Percentiles rank a stretch among this genome's conserved stretches.
These are phyloP conservation scores for Galerina sulciceps DNA, from an alignment of 768 basidiomycete species.

Conservation along the genomic window DNA sequence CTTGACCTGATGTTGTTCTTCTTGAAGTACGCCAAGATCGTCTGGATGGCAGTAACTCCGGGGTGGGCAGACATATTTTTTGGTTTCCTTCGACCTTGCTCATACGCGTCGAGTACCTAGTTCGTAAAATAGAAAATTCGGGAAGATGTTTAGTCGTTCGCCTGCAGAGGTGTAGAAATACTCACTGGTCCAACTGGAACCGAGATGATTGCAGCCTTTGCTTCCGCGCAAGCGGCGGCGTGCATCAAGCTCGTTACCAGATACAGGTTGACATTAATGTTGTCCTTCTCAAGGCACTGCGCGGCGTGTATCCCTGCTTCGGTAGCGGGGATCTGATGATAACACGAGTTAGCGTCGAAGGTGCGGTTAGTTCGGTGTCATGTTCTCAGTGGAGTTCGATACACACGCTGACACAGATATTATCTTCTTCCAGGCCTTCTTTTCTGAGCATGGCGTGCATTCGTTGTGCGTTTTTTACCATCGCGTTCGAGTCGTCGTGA, in stretches of 20 bases:
- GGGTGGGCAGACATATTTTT: slow-evolving; percentile 37
- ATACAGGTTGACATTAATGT: slow-evolving; percentile 54
- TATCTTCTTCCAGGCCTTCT: slow-evolving; percentile 39
- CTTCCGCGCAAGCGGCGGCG: slow-evolving; percentile 57
- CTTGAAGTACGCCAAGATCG: slow-evolving; percentile 48
- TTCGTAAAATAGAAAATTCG: background rate
- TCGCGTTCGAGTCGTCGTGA: slow-evolving; percentile 36
- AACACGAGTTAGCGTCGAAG: background rate
- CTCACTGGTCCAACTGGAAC: slow-evolving; percentile 56
- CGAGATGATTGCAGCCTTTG: slow-evolving; percentile 50
- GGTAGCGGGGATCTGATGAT: slow-evolving; percentile 59
- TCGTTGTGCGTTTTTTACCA: slow-evolving; percentile 47
- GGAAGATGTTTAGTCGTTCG: background rate
- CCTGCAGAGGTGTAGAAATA: slow-evolving; percentile 4
- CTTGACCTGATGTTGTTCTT: slow-evolving; percentile 41
- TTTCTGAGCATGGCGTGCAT: slow-evolving; percentile 44
- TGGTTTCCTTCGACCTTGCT: slow-evolving; percentile 32
- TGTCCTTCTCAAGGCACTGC: slow-evolving; percentile 37
- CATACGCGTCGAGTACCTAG: slow-evolving; percentile 48
- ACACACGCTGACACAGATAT: slow-evolving; percentile 56
- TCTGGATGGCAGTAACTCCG: slow-evolving; percentile 51
- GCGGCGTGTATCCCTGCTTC: slow-evolving; percentile 56
- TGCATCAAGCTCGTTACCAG: slow-evolving; percentile 59
- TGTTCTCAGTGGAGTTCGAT: background rate
- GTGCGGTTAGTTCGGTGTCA: background rate